phyloP scores from a whole-genome alignment of 257 asterid species.

The Ophiorrhiza pumila region DNA sequence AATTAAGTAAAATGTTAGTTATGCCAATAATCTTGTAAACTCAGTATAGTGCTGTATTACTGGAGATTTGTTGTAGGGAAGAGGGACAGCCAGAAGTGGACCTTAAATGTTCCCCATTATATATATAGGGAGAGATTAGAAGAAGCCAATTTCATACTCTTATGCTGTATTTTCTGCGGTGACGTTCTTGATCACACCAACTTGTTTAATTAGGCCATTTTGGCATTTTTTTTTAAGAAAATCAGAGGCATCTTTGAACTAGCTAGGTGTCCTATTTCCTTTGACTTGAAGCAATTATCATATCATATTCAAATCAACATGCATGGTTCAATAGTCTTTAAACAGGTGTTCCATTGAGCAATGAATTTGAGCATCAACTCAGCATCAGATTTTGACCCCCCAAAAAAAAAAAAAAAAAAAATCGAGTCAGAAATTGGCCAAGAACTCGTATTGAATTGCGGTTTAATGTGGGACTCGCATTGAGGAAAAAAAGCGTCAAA shows the following conservation, averaged over 20 bases:
- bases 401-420: no score
- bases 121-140: constrained; percentile 7
- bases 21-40: constrained; percentile 14
- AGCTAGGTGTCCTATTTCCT: no score
- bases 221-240: background rate
- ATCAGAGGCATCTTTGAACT: no score
- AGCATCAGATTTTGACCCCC: no score
- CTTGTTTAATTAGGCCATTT: background rate
- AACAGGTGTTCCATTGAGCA: background rate
- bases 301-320: background rate
- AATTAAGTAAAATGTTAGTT: background rate
- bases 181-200: background rate
- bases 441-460: no score
- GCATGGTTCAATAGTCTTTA: background rate
- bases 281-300: background rate
- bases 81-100: constrained; percentile 39
- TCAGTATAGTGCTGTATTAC: constrained; percentile 23
- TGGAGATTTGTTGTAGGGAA: constrained; percentile 35
- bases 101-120: constrained; percentile 44
- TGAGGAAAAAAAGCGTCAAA: no score
- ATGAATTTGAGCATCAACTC: background rate
- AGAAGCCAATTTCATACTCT: constrained; percentile 6
- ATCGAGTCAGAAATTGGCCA: no score
- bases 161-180: constrained; percentile 28
- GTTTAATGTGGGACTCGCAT: no score